Percentiles rank a stretch among this genome's conserved stretches.
Evolutionary conservation across 805 yeast genomes (phyloP).

Genomic region (Wickerhamiella kazuoi): DNA sequence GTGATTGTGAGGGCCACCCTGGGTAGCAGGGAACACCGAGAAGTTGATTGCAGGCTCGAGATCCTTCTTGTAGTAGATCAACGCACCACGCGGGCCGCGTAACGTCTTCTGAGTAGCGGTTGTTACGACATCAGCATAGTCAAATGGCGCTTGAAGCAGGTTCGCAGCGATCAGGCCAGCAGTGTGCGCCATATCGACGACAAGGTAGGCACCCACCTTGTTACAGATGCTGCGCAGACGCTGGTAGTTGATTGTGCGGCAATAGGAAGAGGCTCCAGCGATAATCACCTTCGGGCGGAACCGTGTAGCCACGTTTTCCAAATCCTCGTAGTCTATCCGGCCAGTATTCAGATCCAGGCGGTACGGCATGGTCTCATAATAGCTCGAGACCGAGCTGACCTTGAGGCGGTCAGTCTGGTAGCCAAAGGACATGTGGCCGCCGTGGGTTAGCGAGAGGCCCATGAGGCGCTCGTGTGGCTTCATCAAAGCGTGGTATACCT

Average conservation of each 20-base stretch:
- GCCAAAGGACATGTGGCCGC: constrained; percentile 97
- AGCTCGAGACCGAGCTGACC: constrained; percentile 87
- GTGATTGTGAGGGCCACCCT: constrained; percentile 99
- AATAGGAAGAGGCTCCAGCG: constrained; percentile 97
- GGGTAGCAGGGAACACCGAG: constrained; percentile 98
- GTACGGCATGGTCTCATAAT: constrained; percentile 97
- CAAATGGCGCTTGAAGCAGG: constrained; percentile 89
- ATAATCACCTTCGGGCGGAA: constrained; percentile 92
- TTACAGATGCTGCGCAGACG: constrained; percentile 91
- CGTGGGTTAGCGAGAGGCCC: constrained; percentile 97
- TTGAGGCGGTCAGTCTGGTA: constrained; percentile 87
- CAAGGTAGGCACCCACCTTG: constrained; percentile 86
- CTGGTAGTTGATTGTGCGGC: constrained; percentile 87
- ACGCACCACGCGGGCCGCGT: constrained; percentile 98
- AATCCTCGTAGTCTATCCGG: constrained; percentile 84
- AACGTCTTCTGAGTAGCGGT: constrained; percentile 97
- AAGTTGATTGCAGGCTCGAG: constrained; percentile 90
- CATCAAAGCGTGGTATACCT: constrained; percentile 88
- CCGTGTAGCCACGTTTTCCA: constrained; percentile 73
- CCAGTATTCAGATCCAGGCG: constrained; percentile 85
- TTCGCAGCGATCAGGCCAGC: constrained; percentile 92
- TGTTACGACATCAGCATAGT: constrained; percentile 91
- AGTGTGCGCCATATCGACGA: constrained; percentile 97
- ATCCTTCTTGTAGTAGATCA: constrained; percentile 95
- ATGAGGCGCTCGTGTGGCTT: constrained; percentile 90